Conservation (phyloP, 495 filamentous ascomycete genomes). For the Oidiodendron maius region DNA sequence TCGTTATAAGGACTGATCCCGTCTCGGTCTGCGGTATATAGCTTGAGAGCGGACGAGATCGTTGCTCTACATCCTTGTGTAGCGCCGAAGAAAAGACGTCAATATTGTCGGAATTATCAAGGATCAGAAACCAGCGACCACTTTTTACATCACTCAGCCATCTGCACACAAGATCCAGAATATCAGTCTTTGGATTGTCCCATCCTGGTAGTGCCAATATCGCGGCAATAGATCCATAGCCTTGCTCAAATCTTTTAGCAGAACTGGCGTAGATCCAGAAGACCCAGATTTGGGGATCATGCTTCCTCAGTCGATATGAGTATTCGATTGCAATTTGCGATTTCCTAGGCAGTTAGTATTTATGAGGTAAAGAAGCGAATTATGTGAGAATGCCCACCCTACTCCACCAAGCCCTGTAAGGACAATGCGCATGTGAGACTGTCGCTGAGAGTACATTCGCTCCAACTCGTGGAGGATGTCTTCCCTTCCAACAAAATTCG, state of each 20-base stretch:
- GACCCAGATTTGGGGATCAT: conserved; percentile 27
- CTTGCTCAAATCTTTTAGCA: conserved; percentile 30
- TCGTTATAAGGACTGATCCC: conserved; percentile 34
- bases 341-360: conserved; percentile 30
- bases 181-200: conserved; percentile 30
- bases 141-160: conserved; percentile 31
- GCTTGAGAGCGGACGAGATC: conserved; percentile 7
- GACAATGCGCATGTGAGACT: conserved; percentile 12
- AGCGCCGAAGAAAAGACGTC: conserved; percentile 24
- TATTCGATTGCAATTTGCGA: conserved; percentile 48
- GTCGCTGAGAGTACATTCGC: neutral
- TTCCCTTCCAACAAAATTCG: conserved; percentile 35
- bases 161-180: conserved; percentile 28
- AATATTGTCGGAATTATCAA: conserved; percentile 40
- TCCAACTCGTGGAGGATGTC: conserved; percentile 31
- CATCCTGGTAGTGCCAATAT: conserved; percentile 27
- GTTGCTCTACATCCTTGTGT: neutral
- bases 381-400: conserved; percentile 12
- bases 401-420: conserved; percentile 16
- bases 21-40: conserved; percentile 34
- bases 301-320: conserved; percentile 28
- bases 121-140: conserved; percentile 36
- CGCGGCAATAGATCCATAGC: conserved; percentile 32
- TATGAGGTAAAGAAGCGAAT: neutral
- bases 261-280: conserved; percentile 43